Evolutionary conservation across 2,329 filamentous ascomycete species (phyloP), one percentile per base, ranked within the genome.

Genomic region (Botrytis cinerea): DNA sequence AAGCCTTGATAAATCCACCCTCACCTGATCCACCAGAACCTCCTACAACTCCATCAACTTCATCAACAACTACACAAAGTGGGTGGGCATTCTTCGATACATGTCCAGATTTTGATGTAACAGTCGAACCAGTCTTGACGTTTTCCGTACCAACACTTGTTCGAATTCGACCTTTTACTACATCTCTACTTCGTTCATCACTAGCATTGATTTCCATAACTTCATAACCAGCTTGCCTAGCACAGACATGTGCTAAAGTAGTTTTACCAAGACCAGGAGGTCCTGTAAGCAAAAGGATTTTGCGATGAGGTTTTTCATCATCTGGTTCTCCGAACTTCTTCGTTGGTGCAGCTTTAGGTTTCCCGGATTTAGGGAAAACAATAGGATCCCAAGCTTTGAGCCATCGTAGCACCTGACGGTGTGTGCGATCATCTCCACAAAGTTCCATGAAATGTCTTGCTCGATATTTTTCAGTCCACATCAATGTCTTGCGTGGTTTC

Each of bases 381-480:
- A 98, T 86, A 0, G 92, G 87, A 80, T 99, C 96, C 96, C 96
- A 99, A 28, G 88, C 87, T 84, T 98, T 99, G 60, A 99, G 84
- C 96, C 96, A 99, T 71, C 93, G 90, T 72, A 99, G 85, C 7
- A 99, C 95, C 74, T 92, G 88, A 74, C 96, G 90, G 82, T 99
- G 97, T 40, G 95, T 98, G 62, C 94, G 87, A 80, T 99, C 96
- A 78, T 99, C 96, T 43, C 97, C 97, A 66, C 97, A 93, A 0
- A 99, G 86, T 78, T 99, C 96, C 78, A 95, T 93, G 79, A 98
- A 99, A 78, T 91, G 95, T 75, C 90, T 90, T 43, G 96, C 96
- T 51, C 96, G 91, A 81, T 99, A 99, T 81, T 99, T 99, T 81
- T 99, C 96, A 0, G 95, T 97, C 96, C 96, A 99, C 80, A 99